A percentile compares a stretch with the other conserved stretches of the same genome.
These are phyloP conservation scores for Kazachstania viticola DNA, from an alignment of 805 yeast species.

Conservation along the genomic window DNA sequence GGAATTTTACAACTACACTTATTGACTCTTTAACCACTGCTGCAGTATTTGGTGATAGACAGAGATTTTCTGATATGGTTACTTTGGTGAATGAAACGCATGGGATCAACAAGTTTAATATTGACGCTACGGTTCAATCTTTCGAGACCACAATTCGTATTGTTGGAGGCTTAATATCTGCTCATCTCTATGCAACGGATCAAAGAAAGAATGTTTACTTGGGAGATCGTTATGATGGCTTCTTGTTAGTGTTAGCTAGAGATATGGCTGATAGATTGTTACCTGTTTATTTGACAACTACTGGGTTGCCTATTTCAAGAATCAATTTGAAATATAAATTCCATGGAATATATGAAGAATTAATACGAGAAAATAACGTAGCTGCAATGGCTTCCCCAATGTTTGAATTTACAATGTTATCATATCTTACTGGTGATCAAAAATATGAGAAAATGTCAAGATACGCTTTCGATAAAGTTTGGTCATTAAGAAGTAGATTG, in stretches of 20 bases:
- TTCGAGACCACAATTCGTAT: constrained; percentile 79
- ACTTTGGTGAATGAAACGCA: constrained; percentile 29
- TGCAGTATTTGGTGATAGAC: constrained; percentile 56
- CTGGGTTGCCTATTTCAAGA: constrained; percentile 70
- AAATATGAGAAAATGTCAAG: constrained; percentile 54
- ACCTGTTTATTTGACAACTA: constrained; percentile 54
- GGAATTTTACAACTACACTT: constrained; percentile 69
- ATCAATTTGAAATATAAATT: constrained; percentile 44
- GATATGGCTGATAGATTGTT: constrained; percentile 65
- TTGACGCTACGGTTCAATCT: constrained; percentile 69
- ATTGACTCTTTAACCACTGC: constrained; percentile 73
- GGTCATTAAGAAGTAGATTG: constrained; percentile 52
- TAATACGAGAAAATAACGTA: constrained; percentile 62
- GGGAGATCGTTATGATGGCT: constrained; percentile 47
- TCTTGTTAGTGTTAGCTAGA: constrained; percentile 55
- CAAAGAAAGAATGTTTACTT: constrained; percentile 30
- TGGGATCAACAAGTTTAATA: constrained; percentile 34
- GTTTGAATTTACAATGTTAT: constrained; percentile 67
- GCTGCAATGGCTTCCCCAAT: constrained; percentile 83
- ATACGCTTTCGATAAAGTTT: constrained; percentile 52
- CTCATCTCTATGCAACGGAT: constrained; percentile 60
- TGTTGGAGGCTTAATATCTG: constrained; percentile 69
- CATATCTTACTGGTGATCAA: constrained; percentile 62
- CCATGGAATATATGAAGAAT: constrained; percentile 29
- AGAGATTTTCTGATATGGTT: constrained; percentile 38